Base-by-base conservation (phyloP, 1,139 yeast species). In the Pichia sp. region DNA sequence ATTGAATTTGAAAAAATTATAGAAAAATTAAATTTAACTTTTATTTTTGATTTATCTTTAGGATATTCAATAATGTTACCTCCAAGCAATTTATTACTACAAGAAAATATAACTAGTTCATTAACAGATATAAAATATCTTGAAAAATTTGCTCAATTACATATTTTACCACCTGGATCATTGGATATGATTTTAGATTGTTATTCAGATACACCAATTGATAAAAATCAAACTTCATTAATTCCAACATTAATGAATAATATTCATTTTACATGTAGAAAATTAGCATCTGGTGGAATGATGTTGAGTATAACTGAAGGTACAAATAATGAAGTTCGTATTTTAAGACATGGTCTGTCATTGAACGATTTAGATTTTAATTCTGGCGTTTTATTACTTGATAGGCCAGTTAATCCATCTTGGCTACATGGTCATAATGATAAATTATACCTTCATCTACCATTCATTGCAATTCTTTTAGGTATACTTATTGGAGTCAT, bases 31-130 rank as follows among this genome's bases (percentile, higher is more conserved):
- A 67, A 64, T 39, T 45, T 73, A 46, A 37, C 43, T 2, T 53
- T 66, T 0, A 46, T 62, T 40, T 56, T 72, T 10, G 23, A 58
- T 32, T 58, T 57, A n/a, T 52, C 62, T n/a, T 22, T 32, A 30
- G 64, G 66, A 10, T 84, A 71, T 56, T 85, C 97, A 0, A 62
- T 90, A n/a, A 63, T 92, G 27, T 76, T 89, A 0, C 97, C 97
- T 0, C 71, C 81, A 0, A 67, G 79, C 6, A 72, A 74, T 25
- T 78, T 89, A 1, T 61, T 87, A 48, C 54, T 58, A 16, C 69
- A 70, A 48, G 74, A 73, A 34, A 80, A 82, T 55, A 69, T 80
- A 47, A 74, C 85, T 2, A 51, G 64, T 2, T 59, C 68, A 39
- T 60, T 66, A 33, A 56, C 68, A 1, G 69, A 72, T 30, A 49